Evolutionary conservation across 805 yeast genomes (phyloP), one percentile per base, ranked within the genome.

Genomic region (Pichia deserticola): DNA sequence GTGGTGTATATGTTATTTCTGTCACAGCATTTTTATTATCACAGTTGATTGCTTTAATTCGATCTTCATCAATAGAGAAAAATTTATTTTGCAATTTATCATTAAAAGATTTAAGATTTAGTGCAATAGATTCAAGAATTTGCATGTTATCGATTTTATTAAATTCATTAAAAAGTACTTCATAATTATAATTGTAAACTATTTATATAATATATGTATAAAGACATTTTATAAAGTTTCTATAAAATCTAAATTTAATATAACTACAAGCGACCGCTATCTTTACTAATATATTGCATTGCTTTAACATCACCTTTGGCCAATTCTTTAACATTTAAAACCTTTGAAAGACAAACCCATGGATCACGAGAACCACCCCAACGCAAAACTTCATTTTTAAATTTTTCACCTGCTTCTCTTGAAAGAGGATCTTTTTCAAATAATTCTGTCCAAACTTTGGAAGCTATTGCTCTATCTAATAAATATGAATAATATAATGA

Each of bases 301-400:
- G 53, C 44, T 10, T 44, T 47, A 10, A 47, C 48, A 47, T 50
- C 95, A 5, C 96, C 97, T 29, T 71, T 68, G 4, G 71, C 70
- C 42, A 89, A 67, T 42, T 72, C 76, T 0, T 81, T 80, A 33
- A 77, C 73, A 46, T 82, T 89, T 46, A 93, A 69, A 3, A 86
- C 89, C 50, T 85, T 86, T 1, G 95, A 86, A 15, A 93, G 70
- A 61, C 95, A 83, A 25, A 72, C 70, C 95, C 97, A 89, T 0
- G 98, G 95, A 60, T 88, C 89, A 52, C 80, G 75, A 3, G 95
- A 79, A 0, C 99, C 99, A 27, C 99, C 99, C 97, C 97, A 92
- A 60, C 78, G 79, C 51, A 93, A 69, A 0, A 93, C 83, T 51
- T 80, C 75, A 33, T 79, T 68, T 56, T 77, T 80, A 63, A 89